These are phyloP conservation scores for Ganoderma lingzhi DNA, from an alignment of 1,284 basidiomycete genomes.

Conservation along the genomic window DNA sequence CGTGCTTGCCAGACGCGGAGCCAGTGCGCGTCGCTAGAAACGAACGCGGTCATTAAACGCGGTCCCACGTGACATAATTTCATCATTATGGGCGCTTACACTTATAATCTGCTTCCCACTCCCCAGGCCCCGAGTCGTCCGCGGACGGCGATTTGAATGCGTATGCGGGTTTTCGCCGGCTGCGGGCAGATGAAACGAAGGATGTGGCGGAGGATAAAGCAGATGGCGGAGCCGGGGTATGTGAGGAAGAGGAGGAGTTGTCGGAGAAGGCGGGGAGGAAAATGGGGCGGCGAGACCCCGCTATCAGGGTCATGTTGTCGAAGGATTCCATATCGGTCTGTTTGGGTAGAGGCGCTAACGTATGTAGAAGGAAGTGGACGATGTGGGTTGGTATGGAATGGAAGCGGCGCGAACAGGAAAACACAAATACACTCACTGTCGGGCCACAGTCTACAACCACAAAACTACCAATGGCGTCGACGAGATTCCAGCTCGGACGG, in stretches of 20 bases:
- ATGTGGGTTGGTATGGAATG: slow-evolving; percentile 2
- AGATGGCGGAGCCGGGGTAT: slow-evolving; percentile 21
- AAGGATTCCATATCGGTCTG: slow-evolving; percentile 25
- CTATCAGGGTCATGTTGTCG: slow-evolving; percentile 27
- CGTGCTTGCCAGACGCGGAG: slow-evolving; percentile 17
- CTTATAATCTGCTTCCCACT: slow-evolving; percentile 19
- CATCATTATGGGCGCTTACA: slow-evolving; percentile 33
- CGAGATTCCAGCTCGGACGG: neutral
- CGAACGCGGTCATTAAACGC: slow-evolving; percentile 28
- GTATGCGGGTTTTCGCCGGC: slow-evolving; percentile 24
- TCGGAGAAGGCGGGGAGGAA: slow-evolving; percentile 24
- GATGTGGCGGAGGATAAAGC: neutral
- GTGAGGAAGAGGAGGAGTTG: slow-evolving; percentile 22
- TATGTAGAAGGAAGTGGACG: neutral
- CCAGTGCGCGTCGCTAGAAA: slow-evolving; percentile 11
- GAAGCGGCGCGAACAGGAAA: neutral
- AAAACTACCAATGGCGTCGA: neutral
- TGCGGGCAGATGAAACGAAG: neutral
- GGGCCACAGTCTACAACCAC: slow-evolving; percentile 11
- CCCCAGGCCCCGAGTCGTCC: slow-evolving; percentile 19
- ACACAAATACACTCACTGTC: slow-evolving; percentile 8
- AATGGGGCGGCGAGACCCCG: slow-evolving; percentile 31
- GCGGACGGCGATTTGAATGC: slow-evolving; percentile 29
- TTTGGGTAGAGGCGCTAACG: neutral
- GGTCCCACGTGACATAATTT: slow-evolving; percentile 26